A percentile compares a stretch with the other conserved stretches of the same genome.
Evolutionary conservation across 805 yeast species (phyloP).

Genomic region (Middelhovenomyces tepae): DNA sequence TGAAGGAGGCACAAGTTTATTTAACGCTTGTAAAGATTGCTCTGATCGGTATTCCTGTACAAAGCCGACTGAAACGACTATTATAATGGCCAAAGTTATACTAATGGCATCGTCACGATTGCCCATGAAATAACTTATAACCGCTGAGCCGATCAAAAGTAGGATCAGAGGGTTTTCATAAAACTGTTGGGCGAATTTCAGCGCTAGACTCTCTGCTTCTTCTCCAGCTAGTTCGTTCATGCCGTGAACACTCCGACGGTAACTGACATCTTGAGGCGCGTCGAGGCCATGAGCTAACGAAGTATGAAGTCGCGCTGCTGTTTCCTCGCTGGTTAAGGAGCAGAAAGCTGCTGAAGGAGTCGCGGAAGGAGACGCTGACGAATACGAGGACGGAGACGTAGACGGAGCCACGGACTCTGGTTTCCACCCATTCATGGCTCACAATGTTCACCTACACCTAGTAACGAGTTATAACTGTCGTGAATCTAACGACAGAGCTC

Average conservation of each 20-base stretch:
- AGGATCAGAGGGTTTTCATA: slow-evolving; percentile 87
- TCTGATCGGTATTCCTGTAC: slow-evolving; percentile 96
- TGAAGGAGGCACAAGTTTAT: slow-evolving; percentile 91
- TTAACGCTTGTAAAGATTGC: slow-evolving; percentile 85
- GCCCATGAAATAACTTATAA: slow-evolving; percentile 84
- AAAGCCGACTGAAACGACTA: slow-evolving; percentile 95
- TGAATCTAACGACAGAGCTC: no score
- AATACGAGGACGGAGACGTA: no score
- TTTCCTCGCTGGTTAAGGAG: slow-evolving; percentile 54
- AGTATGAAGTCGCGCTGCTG: slow-evolving; percentile 54
- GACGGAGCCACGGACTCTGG: no score
- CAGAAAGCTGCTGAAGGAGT: slow-evolving; percentile 62
- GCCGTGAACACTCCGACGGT: slow-evolving; percentile 71
- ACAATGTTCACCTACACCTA: no score
- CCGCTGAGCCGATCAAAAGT: slow-evolving; percentile 82
- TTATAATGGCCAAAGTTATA: slow-evolving; percentile 81
- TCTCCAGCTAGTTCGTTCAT: slow-evolving; percentile 67
- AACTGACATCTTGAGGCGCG: slow-evolving; percentile 59
- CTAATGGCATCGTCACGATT: slow-evolving; percentile 93
- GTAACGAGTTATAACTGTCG: no score
- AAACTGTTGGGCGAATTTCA: slow-evolving; percentile 71
- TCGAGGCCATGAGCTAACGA: slow-evolving; percentile 52
- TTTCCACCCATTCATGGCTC: no score
- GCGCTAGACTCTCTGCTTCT: slow-evolving; percentile 63
- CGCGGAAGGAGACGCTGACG: slow-evolving; percentile 4